A percentile compares a stretch with the other conserved stretches of the same genome.
phyloP scores from a whole-genome alignment of 805 yeast genomes.

The Wickerhamomyces xylosicus region DNA sequence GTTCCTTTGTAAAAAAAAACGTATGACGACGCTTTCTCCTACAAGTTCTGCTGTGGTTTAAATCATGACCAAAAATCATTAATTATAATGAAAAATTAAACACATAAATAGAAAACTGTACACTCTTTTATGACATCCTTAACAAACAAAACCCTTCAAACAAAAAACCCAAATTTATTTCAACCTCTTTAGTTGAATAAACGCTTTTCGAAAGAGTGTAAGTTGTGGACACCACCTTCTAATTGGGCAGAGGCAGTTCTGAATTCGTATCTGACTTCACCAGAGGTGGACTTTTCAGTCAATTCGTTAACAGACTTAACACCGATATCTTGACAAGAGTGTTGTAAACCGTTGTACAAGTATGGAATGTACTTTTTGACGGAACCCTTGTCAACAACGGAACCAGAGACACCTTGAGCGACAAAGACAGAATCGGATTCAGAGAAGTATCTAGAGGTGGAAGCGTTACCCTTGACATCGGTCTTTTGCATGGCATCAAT shows the following conservation, averaged over 20 bases:
- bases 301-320: constrained; percentile 54
- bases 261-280: constrained; percentile 84
- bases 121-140: too few relatives aligned
- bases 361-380: constrained; percentile 90
- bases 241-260: constrained; percentile 98
- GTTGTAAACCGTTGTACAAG: constrained; percentile 91
- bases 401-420: constrained; percentile 98
- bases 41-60: too few relatives aligned
- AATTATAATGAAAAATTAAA: too few relatives aligned
- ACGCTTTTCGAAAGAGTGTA: constrained; percentile 96
- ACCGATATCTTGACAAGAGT: constrained; percentile 98
- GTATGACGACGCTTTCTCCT: too few relatives aligned
- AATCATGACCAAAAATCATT: too few relatives aligned
- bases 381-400: constrained; percentile 95
- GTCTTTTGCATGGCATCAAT: constrained; percentile 97
- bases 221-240: constrained; percentile 96
- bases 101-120: too few relatives aligned
- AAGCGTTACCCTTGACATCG: constrained; percentile 83
- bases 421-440: constrained; percentile 93
- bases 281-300: constrained; percentile 51
- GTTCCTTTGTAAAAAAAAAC: too few relatives aligned
- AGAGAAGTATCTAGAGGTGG: constrained; percentile 96
- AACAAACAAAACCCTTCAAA: too few relatives aligned
- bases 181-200: constrained; percentile 43
- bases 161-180: too few relatives aligned